Percentiles rank a stretch among this genome's conserved stretches.
Conservation (phyloP, 139 green algal species). For the Zygnema cylindricum region DNA sequence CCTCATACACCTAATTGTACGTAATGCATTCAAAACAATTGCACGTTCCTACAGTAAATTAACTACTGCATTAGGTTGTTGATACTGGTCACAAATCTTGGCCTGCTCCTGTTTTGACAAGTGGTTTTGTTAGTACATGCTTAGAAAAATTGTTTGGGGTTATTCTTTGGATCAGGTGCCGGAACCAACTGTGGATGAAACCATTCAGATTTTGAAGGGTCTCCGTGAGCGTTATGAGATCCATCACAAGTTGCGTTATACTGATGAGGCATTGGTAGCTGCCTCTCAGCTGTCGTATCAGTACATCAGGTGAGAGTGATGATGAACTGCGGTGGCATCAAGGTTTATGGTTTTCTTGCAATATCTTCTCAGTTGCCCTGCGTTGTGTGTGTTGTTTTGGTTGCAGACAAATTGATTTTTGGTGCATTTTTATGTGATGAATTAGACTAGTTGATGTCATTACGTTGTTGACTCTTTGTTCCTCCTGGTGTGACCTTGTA, state of each 20-base stretch:
- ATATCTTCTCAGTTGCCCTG: not conserved
- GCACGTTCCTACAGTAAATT: no score
- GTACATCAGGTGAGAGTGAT: constrained; percentile 88
- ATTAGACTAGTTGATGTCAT: no score
- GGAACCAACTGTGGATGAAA: constrained; percentile 97
- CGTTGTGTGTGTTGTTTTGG: not conserved
- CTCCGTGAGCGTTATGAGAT: constrained; percentile 95
- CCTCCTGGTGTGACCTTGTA: no score
- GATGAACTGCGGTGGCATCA: no score
- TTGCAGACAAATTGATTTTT: not conserved
- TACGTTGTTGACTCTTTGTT: no score
- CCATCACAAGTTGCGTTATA: constrained; percentile 99
- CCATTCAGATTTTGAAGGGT: constrained; percentile 91
- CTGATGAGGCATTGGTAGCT: constrained; percentile 90
- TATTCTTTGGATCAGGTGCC: constrained; percentile 72
- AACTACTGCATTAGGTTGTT: no score
- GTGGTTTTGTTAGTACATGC: no score
- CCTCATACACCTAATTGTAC: no score
- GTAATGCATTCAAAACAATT: no score
- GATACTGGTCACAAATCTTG: no score
- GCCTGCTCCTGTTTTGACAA: no score
- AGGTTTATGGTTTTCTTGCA: not conserved
- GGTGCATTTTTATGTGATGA: not conserved
- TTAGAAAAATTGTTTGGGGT: no score
- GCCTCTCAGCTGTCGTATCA: constrained; percentile 91